phyloP scores from a whole-genome alignment of 176 grass and related monocot genomes.

The Oryza brachyantha region DNA sequence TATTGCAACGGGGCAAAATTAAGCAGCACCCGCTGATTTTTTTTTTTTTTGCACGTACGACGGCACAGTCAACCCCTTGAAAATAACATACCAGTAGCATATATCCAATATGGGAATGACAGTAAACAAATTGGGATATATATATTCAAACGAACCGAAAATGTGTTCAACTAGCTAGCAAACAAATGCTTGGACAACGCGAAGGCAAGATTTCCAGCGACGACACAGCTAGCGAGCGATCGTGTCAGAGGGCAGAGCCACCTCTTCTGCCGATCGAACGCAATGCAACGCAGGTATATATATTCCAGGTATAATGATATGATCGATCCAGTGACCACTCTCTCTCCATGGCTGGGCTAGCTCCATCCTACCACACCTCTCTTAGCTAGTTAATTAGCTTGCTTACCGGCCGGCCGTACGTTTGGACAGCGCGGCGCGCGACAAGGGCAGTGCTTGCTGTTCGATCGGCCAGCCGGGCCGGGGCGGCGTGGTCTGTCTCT shows the following conservation, averaged over 20 bases:
- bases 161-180: not conserved
- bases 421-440: not conserved
- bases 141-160: not conserved
- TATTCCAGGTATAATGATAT: too few species aligned
- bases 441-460: not conserved
- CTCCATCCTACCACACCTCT: not conserved
- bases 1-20: not conserved
- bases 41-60: not conserved
- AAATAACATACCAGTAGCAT: not conserved
- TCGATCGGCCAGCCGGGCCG: not conserved
- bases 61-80: not conserved
- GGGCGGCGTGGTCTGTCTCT: not conserved
- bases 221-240: not conserved
- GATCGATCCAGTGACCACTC: not conserved
- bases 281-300: not conserved
- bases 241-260: too few species aligned
- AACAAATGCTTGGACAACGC: not conserved
- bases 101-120: not conserved
- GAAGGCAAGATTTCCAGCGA: not conserved
- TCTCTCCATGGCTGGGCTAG: not conserved
- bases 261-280: not conserved
- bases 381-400: too few species aligned
- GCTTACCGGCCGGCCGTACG: not conserved
- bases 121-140: not conserved
- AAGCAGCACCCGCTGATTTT: not conserved